Evolutionary conservation across 306 rosid species (phyloP).

Genomic region (Gastrolobium villosum): DNA sequence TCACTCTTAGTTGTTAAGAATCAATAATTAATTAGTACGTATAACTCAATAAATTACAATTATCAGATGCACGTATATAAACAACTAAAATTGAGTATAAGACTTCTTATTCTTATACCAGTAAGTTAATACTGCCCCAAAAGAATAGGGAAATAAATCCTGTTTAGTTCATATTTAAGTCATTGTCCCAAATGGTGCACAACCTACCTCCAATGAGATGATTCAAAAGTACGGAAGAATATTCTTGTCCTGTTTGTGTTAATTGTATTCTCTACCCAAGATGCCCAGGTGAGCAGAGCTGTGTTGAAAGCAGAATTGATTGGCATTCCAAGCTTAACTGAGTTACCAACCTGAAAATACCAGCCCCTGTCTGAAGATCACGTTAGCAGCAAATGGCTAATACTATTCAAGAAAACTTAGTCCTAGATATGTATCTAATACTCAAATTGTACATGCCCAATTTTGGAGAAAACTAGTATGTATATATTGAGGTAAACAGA

Average conservation of each 20-base stretch:
- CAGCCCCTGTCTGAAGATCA: constrained; percentile 83
- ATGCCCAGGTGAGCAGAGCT: constrained; percentile 87
- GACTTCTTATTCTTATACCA: too few relatives aligned
- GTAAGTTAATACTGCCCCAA: background rate
- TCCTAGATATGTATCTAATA: background rate
- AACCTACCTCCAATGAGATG: constrained; percentile 85
- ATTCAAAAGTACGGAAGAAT: constrained; percentile 90
- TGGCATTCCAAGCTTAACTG: constrained; percentile 92
- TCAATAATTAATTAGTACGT: too few relatives aligned
- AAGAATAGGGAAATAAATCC: background rate
- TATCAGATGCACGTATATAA: too few relatives aligned
- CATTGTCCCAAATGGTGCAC: constrained; percentile 4
- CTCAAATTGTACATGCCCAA: background rate
- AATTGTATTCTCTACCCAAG: constrained; percentile 75
- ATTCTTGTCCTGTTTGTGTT: constrained; percentile 75
- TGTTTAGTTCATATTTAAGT: constrained; percentile 18
- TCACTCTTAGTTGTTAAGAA: too few relatives aligned
- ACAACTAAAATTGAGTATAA: too few relatives aligned
- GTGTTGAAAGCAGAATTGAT: constrained; percentile 72
- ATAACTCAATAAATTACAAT: too few relatives aligned
- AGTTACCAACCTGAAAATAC: constrained; percentile 87
- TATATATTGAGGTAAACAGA: background rate
- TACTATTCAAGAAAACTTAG: constrained; percentile 16
- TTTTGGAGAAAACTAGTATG: background rate
- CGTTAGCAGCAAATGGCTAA: constrained; percentile 49